These are phyloP conservation scores for Hyaloscypha finlandica DNA, from an alignment of 495 filamentous ascomycete species.

Conservation along the genomic window DNA sequence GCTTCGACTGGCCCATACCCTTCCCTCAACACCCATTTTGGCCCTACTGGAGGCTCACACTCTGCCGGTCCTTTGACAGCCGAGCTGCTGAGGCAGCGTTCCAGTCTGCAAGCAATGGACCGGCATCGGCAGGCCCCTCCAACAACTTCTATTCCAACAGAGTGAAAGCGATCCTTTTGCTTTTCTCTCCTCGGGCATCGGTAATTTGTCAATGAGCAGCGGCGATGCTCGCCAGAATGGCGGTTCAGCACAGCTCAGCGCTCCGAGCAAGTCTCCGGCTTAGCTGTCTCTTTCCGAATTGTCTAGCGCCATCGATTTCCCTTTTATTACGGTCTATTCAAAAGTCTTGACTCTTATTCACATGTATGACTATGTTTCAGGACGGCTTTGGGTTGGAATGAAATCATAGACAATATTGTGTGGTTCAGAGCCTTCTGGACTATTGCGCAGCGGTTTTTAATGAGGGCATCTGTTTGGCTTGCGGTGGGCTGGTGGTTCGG, in stretches of 20 bases:
- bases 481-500: constrained; percentile 16
- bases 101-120: constrained; percentile 77
- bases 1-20: constrained; percentile 79
- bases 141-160: constrained; percentile 60
- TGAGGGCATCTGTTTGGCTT: constrained; percentile 21
- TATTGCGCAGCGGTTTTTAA: constrained; percentile 31
- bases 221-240: constrained; percentile 83
- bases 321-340: constrained; percentile 32
- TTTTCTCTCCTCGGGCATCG: constrained; percentile 82
- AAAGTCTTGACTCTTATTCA: constrained; percentile 30
- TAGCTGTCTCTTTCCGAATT: constrained; percentile 37
- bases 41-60: constrained; percentile 64
- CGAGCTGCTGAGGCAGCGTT: constrained; percentile 91
- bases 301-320: constrained; percentile 23
- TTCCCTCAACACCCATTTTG: constrained; percentile 75
- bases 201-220: constrained; percentile 78
- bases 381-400: constrained; percentile 36
- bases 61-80: constrained; percentile 89
- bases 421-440: constrained; percentile 27
- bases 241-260: constrained; percentile 44
- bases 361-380: constrained; percentile 33
- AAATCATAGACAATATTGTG: constrained; percentile 30
- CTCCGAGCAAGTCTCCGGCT: constrained; percentile 64
- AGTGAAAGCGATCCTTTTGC: constrained; percentile 80
- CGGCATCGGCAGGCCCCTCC: constrained; percentile 62